A percentile compares a stretch with the other conserved stretches of the same genome.
Evolutionary conservation across 129 eudicot species (phyloP).

Genomic region (Flaveria brownii): DNA sequence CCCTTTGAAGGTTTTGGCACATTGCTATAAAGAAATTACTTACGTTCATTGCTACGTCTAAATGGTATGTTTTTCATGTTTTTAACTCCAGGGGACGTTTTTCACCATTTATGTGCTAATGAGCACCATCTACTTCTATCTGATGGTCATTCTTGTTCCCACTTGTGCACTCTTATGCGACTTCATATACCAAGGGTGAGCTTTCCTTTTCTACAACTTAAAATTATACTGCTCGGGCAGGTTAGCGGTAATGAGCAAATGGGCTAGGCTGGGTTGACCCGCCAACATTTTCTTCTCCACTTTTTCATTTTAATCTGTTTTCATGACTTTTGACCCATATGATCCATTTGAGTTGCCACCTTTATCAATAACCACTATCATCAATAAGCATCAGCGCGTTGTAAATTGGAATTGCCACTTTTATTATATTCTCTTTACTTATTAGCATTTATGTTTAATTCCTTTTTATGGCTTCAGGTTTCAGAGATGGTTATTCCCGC

Average conservation of each 20-base stretch:
- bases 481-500: conserved; percentile 93
- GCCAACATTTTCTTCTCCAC: background rate
- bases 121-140: conserved; percentile 77
- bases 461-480: conserved; percentile 45
- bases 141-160: conserved; percentile 73
- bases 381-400: background rate
- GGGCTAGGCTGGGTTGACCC: background rate
- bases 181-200: conserved; percentile 79
- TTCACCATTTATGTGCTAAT: conserved; percentile 62
- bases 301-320: background rate
- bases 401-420: background rate
- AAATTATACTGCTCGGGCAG: background rate
- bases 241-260: background rate
- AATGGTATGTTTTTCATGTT: background rate
- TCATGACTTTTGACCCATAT: background rate
- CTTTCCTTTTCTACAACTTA: conserved; percentile 16
- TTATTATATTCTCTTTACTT: background rate
- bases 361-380: background rate
- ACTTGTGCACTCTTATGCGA: conserved; percentile 66
- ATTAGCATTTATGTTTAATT: background rate
- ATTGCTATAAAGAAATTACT: background rate
- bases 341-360: background rate
- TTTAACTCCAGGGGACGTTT: conserved; percentile 64
- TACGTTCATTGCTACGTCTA: background rate
- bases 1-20: too few relatives aligned